These are phyloP conservation scores for Meyerozyma carpophila DNA, from an alignment of 1,139 yeast species.

Conservation along the genomic window DNA sequence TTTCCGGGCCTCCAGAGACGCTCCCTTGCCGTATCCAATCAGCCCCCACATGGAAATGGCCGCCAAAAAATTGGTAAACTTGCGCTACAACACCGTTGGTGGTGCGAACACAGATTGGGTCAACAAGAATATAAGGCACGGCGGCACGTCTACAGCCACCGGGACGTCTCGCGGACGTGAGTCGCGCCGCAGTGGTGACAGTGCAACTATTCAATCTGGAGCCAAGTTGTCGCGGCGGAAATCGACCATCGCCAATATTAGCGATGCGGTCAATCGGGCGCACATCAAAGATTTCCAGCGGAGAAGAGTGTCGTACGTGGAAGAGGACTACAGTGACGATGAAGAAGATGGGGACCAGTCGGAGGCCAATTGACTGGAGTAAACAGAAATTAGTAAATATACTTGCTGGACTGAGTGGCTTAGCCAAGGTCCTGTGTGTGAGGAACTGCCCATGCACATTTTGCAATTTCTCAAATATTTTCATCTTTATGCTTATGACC, in stretches of 20 bases:
- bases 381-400: neutral
- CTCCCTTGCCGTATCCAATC: conserved; percentile 75
- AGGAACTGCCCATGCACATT: neutral
- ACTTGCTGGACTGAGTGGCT: no score
- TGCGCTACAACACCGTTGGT: conserved; percentile 19
- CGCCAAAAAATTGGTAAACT: conserved; percentile 33
- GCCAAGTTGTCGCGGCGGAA: conserved; percentile 19
- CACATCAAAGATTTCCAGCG: conserved; percentile 89
- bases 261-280: conserved; percentile 67
- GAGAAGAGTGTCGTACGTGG: conserved; percentile 29
- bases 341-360: conserved; percentile 29
- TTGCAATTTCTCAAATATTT: neutral
- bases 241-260: conserved; percentile 39
- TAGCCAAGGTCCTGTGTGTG: neutral
- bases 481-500: neutral
- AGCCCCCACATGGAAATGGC: conserved; percentile 33
- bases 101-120: conserved; percentile 3
- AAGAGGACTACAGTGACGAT: conserved; percentile 32
- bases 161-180: neutral
- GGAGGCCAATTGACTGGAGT: neutral
- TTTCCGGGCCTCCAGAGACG: conserved; percentile 81
- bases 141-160: conserved; percentile 1
- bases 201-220: conserved; percentile 2
- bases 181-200: neutral
- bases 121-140: conserved; percentile 1